Conservation (phyloP, 306 rosid genomes). For the Ziziphus jujuba region DNA sequence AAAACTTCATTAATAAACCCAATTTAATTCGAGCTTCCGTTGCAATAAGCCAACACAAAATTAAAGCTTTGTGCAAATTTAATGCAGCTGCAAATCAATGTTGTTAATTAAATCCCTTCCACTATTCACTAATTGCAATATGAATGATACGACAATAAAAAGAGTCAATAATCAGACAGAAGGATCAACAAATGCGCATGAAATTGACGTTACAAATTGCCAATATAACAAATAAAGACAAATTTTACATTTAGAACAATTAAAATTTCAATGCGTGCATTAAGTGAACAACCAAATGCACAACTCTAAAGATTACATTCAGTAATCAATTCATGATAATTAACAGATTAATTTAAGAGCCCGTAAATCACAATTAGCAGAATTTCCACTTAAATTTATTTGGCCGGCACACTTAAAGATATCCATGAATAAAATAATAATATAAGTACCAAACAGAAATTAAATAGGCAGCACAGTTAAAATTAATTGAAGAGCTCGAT, state of each 20-base stretch:
- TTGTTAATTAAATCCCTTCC: too few relatives aligned
- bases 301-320: background rate
- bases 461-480: background rate
- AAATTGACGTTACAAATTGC: too few relatives aligned
- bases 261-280: background rate
- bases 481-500: background rate
- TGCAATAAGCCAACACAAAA: too few relatives aligned
- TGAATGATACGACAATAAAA: too few relatives aligned
- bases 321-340: background rate
- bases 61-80: too few relatives aligned
- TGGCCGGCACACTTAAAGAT: background rate
- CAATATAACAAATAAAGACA: background rate
- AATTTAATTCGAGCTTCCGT: too few relatives aligned
- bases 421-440: background rate
- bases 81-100: too few relatives aligned
- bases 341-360: background rate
- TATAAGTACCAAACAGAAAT: background rate
- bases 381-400: background rate
- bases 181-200: too few relatives aligned
- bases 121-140: too few relatives aligned
- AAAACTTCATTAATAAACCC: too few relatives aligned
- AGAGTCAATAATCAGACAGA: too few relatives aligned
- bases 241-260: background rate
- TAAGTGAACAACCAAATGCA: background rate
- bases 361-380: background rate